Conservation (phyloP, 495 filamentous ascomycete genomes). For the Xylaria grammica region DNA sequence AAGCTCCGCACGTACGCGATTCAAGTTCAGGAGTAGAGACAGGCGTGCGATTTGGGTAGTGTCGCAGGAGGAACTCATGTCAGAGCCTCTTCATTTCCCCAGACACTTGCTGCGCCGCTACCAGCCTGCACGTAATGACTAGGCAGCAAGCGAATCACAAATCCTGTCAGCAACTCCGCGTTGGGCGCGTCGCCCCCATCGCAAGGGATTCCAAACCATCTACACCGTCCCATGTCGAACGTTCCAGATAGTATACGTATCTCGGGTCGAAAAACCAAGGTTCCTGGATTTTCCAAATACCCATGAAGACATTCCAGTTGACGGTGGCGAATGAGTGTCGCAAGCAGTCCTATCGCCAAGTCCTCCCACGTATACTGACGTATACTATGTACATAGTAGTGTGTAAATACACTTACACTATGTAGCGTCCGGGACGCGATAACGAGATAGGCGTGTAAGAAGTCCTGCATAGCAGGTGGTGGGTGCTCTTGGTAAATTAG, state of each 20-base stretch:
- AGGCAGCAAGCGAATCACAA: neutral
- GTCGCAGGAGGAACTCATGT: neutral
- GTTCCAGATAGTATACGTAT: neutral
- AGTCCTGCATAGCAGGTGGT: neutral
- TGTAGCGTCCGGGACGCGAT: neutral
- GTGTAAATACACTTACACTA: neutral
- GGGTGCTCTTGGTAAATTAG: neutral
- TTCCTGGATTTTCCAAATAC: slow-evolving; percentile 1
- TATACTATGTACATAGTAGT: neutral
- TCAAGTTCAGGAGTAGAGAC: neutral
- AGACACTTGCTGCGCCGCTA: neutral
- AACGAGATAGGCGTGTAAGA: neutral
- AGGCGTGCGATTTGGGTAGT: neutral
- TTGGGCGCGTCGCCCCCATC: neutral
- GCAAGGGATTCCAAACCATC: neutral
- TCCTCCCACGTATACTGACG: neutral
- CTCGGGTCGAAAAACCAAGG: neutral
- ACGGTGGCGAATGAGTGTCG: neutral
- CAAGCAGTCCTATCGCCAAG: slow-evolving; percentile 9
- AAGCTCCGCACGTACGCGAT: neutral
- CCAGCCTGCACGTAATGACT: neutral
- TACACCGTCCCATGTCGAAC: slow-evolving; percentile 2
- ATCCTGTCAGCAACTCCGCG: neutral
- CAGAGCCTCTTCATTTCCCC: slow-evolving; percentile 6
- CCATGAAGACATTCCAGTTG: neutral